Conservation (phyloP, 75 land plant species). For the Cupressus sempervirens region DNA sequence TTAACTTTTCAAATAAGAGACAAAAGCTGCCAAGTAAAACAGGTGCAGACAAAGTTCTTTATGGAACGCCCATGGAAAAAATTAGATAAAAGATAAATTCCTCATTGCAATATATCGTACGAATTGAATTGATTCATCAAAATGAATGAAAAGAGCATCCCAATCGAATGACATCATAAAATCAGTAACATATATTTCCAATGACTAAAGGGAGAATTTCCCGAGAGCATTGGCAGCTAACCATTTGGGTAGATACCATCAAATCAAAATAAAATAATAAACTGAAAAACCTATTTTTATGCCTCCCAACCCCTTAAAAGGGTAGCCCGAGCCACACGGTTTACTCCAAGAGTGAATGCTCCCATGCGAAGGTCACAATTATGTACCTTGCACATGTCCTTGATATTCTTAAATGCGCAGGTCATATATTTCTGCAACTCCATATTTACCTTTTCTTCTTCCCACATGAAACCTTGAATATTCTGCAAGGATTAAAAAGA, state of each 20-base stretch:
- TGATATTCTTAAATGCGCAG: slow-evolving; percentile 55
- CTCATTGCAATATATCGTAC: neutral
- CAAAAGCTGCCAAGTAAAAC: neutral
- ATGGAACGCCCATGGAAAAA: neutral
- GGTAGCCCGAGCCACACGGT: slow-evolving; percentile 87
- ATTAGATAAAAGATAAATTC: too few species aligned
- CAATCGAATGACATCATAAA: neutral
- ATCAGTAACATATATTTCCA: neutral
- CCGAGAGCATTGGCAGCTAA: neutral
- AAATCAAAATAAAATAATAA: neutral
- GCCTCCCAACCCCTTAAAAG: slow-evolving; percentile 90
- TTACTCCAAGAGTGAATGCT: slow-evolving; percentile 82
- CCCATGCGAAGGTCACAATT: slow-evolving; percentile 93
- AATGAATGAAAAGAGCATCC: slow-evolving; percentile 1
- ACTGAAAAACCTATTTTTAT: slow-evolving; percentile 13
- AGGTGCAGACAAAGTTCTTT: neutral
- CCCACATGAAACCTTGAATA: slow-evolving; percentile 97
- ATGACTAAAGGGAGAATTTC: slow-evolving; percentile 2
- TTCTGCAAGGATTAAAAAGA: slow-evolving; percentile 45
- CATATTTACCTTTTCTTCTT: slow-evolving; percentile 72
- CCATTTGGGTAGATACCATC: neutral
- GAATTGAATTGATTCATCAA: neutral
- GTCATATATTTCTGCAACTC: slow-evolving; percentile 77
- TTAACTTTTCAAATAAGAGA: neutral
- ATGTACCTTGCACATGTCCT: slow-evolving; percentile 72